phyloP scores from a whole-genome alignment of 2,329 filamentous ascomycete genomes.

The Fusarium penzigii region DNA sequence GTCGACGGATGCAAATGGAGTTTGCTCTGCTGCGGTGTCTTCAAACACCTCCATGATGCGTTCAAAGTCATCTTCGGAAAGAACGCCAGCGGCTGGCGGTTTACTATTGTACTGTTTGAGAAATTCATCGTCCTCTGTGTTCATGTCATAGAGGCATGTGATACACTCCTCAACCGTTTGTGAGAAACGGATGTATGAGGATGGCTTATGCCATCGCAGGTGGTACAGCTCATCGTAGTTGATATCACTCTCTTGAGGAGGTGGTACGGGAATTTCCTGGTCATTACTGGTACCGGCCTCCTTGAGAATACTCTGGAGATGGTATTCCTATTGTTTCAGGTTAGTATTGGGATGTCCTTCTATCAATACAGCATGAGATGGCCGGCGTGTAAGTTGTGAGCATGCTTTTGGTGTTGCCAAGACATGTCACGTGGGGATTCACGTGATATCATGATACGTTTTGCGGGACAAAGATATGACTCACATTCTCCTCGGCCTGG shows the following conservation, averaged over 20 bases:
- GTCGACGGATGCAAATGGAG: constrained; percentile 88
- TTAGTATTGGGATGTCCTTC: constrained; percentile 29
- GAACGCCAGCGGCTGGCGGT: constrained; percentile 61
- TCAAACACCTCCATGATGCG: constrained; percentile 94
- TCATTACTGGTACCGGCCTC: constrained; percentile 56
- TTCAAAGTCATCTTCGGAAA: constrained; percentile 91
- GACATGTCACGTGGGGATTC: constrained; percentile 45
- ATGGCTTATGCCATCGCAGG: constrained; percentile 76
- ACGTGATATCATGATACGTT: constrained; percentile 48
- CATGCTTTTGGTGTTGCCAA: not conserved
- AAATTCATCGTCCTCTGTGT: constrained; percentile 82
- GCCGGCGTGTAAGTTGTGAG: not conserved
- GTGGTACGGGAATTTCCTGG: constrained; percentile 66
- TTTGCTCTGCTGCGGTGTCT: constrained; percentile 77
- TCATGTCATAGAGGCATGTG: constrained; percentile 92
- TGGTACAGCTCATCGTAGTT: constrained; percentile 90
- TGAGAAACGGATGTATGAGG: constrained; percentile 95
- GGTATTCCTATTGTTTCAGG: constrained; percentile 71
- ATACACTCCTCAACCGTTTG: constrained; percentile 97
- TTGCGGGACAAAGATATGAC: constrained; percentile 45
- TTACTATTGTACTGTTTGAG: constrained; percentile 83
- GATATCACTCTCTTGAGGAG: constrained; percentile 64
- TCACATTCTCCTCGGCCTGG: constrained; percentile 94
- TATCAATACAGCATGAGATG: not conserved
- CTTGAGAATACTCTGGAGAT: constrained; percentile 80